phyloP scores from a whole-genome alignment of 352 stramenopile genomes.

The Blastocystis sp. region DNA sequence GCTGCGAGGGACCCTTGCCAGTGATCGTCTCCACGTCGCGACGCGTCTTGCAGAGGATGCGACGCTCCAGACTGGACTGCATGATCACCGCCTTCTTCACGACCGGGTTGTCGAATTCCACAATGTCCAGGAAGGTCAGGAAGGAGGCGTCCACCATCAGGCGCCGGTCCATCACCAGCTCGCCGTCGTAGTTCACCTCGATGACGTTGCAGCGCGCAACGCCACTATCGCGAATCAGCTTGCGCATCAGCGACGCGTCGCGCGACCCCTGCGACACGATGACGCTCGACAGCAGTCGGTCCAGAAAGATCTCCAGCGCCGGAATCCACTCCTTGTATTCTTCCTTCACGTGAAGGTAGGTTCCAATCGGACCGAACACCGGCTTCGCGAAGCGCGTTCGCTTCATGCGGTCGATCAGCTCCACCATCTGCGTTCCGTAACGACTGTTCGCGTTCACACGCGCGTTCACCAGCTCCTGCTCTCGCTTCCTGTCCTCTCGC shows the following conservation, averaged over 20 bases:
- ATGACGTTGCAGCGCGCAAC: background rate
- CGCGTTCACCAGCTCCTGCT: background rate
- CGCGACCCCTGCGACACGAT: background rate
- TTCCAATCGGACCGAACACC: background rate
- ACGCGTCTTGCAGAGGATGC: background rate
- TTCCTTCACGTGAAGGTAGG: background rate
- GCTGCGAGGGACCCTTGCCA: background rate
- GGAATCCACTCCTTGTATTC: background rate
- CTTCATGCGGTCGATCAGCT: background rate
- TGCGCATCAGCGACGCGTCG: background rate
- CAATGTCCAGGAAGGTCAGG: background rate
- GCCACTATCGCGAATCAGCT: background rate
- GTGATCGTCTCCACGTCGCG: background rate
- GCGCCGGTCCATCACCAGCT: background rate
- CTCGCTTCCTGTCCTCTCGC: background rate
- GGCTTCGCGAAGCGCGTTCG: background rate
- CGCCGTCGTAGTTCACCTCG: background rate
- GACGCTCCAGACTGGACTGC: background rate
- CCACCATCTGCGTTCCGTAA: background rate
- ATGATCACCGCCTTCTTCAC: conserved; percentile 14
- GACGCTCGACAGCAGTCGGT: background rate
- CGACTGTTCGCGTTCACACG: background rate
- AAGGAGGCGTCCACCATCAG: background rate
- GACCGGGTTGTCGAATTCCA: conserved; percentile 7
- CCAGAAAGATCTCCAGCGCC: background rate